A percentile compares a stretch with the other conserved stretches of the same genome.
These are phyloP conservation scores for Saxophila tyrrhenica DNA, from an alignment of 495 filamentous ascomycete genomes.

Conservation along the genomic window DNA sequence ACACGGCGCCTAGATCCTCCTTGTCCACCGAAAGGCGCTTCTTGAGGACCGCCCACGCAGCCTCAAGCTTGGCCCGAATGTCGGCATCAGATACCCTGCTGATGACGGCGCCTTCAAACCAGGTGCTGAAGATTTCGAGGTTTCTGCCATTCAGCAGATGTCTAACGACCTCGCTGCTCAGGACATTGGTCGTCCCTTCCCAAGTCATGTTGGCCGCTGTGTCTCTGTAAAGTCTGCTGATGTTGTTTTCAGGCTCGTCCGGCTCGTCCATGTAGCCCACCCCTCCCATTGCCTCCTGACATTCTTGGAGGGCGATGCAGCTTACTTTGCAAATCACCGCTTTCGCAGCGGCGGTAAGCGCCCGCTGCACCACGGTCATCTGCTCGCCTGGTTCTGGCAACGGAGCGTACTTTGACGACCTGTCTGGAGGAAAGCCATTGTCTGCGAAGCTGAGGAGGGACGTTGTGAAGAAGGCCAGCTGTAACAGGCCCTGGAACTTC, in stretches of 20 bases:
- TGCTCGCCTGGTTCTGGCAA: slow-evolving; percentile 7
- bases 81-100: neutral
- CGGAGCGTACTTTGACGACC: slow-evolving; percentile 6
- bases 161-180: slow-evolving; percentile 50
- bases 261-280: slow-evolving; percentile 59
- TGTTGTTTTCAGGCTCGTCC: slow-evolving; percentile 49
- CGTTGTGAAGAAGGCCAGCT: slow-evolving; percentile 50
- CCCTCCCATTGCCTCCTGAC: slow-evolving; percentile 63
- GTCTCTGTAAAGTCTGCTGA: slow-evolving; percentile 55
- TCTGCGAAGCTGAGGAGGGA: slow-evolving; percentile 49
- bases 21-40: neutral
- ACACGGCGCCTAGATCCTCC: neutral
- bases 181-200: slow-evolving; percentile 66
- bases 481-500: slow-evolving; percentile 46
- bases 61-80: neutral
- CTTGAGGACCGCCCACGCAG: slow-evolving; percentile 3
- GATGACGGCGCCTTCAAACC: slow-evolving; percentile 3
- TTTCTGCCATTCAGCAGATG: slow-evolving; percentile 6
- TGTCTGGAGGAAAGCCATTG: slow-evolving; percentile 5
- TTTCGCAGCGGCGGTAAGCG: slow-evolving; percentile 56
- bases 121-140: slow-evolving; percentile 5
- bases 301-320: slow-evolving; percentile 46
- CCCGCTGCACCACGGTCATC: slow-evolving; percentile 40
- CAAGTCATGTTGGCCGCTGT: slow-evolving; percentile 56
- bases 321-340: slow-evolving; percentile 47